Evolutionary conservation across 495 filamentous ascomycete genomes (phyloP).

Genomic region (Aspergillus cavernicola): DNA sequence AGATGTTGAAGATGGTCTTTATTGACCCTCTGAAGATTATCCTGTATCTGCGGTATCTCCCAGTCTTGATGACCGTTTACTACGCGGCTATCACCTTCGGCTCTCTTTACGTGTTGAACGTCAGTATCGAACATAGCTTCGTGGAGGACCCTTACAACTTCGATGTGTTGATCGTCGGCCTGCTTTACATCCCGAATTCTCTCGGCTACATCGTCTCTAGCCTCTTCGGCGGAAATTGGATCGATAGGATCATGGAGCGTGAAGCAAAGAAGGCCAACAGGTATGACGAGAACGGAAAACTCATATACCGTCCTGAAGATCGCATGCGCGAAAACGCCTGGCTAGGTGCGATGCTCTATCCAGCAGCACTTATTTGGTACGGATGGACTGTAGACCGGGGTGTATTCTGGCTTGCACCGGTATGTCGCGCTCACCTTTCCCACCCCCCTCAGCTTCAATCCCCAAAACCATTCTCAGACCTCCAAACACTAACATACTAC

Average conservation of each 20-base stretch:
- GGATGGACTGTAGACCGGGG: conserved; percentile 61
- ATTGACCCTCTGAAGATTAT: conserved; percentile 79
- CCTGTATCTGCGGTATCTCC: conserved; percentile 73
- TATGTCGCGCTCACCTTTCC: no score
- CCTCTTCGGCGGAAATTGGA: conserved; percentile 77
- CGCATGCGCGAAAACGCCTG: conserved; percentile 87
- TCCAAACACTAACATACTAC: conserved; percentile 22
- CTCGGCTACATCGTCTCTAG: conserved; percentile 75
- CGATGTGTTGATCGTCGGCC: conserved; percentile 64
- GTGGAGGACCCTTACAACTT: conserved; percentile 70
- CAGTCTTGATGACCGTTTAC: conserved; percentile 76
- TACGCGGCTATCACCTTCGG: conserved; percentile 80
- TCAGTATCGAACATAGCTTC: conserved; percentile 77
- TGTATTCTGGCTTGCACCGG: conserved; percentile 57
- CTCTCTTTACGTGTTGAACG: conserved; percentile 81
- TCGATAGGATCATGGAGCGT: conserved; percentile 83
- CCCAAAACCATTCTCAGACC: conserved; percentile 1
- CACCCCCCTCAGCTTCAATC: background rate
- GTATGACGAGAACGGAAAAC: conserved; percentile 64
- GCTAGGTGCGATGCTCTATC: conserved; percentile 74
- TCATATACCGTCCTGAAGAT: conserved; percentile 78
- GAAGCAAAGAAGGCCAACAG: conserved; percentile 69
- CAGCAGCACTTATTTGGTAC: conserved; percentile 62
- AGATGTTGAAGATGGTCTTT: conserved; percentile 60
- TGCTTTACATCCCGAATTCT: conserved; percentile 78